A percentile compares a stretch with the other conserved stretches of the same genome.
These are phyloP conservation scores for Xylaria digitata DNA, from an alignment of 2,329 filamentous ascomycete species.

Conservation along the genomic window DNA sequence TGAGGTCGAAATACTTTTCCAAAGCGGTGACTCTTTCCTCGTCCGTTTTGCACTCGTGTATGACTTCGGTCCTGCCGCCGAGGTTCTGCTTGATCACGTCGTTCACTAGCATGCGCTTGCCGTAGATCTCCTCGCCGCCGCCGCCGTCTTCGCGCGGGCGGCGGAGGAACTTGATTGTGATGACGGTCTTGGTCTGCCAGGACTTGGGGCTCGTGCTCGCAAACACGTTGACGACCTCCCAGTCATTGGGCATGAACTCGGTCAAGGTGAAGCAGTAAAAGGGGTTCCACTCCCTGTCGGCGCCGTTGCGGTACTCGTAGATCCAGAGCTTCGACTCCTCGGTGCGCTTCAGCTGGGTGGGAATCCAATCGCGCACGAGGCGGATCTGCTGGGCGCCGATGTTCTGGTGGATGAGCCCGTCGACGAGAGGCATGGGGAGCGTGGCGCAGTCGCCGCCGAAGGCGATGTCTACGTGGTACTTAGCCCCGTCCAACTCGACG, in stretches of 20 bases:
- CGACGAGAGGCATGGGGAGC: conserved; percentile 64
- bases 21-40: conserved; percentile 38
- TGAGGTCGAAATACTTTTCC: conserved; percentile 38
- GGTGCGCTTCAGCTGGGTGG: conserved; percentile 55
- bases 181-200: conserved; percentile 65
- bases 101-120: conserved; percentile 64
- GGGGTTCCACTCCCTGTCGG: conserved; percentile 64
- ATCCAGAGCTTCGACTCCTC: conserved; percentile 67
- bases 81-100: conserved; percentile 65
- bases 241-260: conserved; percentile 72
- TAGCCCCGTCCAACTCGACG: conserved; percentile 62
- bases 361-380: conserved; percentile 61
- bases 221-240: conserved; percentile 68
- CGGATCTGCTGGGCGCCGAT: conserved; percentile 68
- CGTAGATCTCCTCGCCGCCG: conserved; percentile 59
- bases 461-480: conserved; percentile 69
- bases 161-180: conserved; percentile 65
- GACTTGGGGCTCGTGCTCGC: conserved; percentile 62
- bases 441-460: conserved; percentile 73
- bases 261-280: conserved; percentile 74
- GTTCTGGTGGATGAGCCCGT: conserved; percentile 57
- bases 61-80: conserved; percentile 60
- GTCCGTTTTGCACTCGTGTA: conserved; percentile 62
- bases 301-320: conserved; percentile 67
- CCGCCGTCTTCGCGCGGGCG: conserved; percentile 48